These are phyloP conservation scores for Globisporangium cylindrosporum DNA, from an alignment of 352 stramenopile genomes.

Conservation along the genomic window DNA sequence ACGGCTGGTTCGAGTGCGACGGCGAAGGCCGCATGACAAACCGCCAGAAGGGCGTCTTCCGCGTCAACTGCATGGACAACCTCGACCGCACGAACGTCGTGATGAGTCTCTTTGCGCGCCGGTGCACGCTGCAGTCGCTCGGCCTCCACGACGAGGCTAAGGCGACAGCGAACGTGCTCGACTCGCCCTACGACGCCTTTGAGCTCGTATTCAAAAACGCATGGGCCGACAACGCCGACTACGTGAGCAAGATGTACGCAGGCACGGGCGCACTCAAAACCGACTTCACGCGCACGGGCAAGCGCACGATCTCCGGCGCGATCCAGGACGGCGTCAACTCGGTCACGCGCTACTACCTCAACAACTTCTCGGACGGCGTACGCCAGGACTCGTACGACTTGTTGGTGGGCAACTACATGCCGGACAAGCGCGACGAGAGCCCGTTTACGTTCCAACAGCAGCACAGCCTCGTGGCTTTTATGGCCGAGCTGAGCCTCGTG, in stretches of 20 bases:
- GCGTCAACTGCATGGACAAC: constrained; percentile 99
- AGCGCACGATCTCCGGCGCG: constrained; percentile 86
- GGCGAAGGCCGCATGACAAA: constrained; percentile 47
- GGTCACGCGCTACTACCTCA: constrained; percentile 93
- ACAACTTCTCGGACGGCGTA: constrained; percentile 94
- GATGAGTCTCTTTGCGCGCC: too few species aligned
- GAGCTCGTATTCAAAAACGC: too few species aligned
- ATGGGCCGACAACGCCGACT: too few species aligned
- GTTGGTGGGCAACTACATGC: constrained; percentile 74
- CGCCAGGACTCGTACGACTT: constrained; percentile 93
- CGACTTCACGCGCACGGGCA: constrained; percentile 94
- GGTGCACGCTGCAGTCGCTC: too few species aligned
- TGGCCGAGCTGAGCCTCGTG: constrained; percentile 51
- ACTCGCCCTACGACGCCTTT: too few species aligned
- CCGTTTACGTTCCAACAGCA: constrained; percentile 85
- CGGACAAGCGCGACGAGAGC: constrained; percentile 76
- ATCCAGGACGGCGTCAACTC: constrained; percentile 95
- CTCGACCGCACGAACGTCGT: constrained; percentile 96
- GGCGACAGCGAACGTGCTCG: too few species aligned
- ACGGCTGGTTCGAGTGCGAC: constrained; percentile 71
- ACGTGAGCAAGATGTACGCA: too few species aligned
- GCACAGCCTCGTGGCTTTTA: constrained; percentile 63
- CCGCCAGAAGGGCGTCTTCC: constrained; percentile 91
- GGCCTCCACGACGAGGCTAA: too few species aligned
- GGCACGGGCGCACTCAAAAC: constrained; percentile 92